These are phyloP conservation scores for Canariomyces notabilis DNA, from an alignment of 2,329 filamentous ascomycete genomes.

Conservation along the genomic window DNA sequence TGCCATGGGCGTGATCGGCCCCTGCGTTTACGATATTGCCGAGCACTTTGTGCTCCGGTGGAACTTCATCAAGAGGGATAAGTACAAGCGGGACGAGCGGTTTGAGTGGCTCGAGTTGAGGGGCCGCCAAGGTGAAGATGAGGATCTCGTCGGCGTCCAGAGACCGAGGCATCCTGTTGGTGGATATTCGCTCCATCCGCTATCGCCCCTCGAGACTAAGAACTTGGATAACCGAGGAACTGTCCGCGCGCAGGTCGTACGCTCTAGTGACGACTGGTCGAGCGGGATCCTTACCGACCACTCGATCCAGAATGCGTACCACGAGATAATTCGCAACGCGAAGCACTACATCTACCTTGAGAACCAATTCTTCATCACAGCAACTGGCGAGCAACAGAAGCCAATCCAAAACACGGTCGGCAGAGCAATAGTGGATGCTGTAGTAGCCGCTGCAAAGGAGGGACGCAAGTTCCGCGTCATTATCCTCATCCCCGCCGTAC, in stretches of 20 bases:
- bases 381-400: slow-evolving; percentile 79
- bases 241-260: slow-evolving; percentile 77
- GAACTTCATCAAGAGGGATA: slow-evolving; percentile 97
- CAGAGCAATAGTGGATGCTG: slow-evolving; percentile 82
- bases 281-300: slow-evolving; percentile 81
- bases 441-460: slow-evolving; percentile 74
- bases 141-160: slow-evolving; percentile 84
- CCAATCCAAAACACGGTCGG: slow-evolving; percentile 89
- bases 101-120: slow-evolving; percentile 83
- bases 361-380: slow-evolving; percentile 97
- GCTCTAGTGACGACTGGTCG: slow-evolving; percentile 89
- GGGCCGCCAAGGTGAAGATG: slow-evolving; percentile 69
- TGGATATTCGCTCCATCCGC: slow-evolving; percentile 76
- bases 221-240: slow-evolving; percentile 61
- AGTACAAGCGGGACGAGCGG: slow-evolving; percentile 82
- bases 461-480: slow-evolving; percentile 86
- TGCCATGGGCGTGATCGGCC: slow-evolving; percentile 83
- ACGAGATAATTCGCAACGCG: slow-evolving; percentile 77
- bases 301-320: slow-evolving; percentile 83
- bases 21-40: slow-evolving; percentile 87
- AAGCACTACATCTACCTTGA: slow-evolving; percentile 96
- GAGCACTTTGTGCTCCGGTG: slow-evolving; percentile 92
- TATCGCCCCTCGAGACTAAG: slow-evolving; percentile 64
- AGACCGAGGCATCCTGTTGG: slow-evolving; percentile 85
- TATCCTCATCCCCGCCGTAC: slow-evolving; percentile 82